A percentile compares a stretch with the other conserved stretches of the same genome.
phyloP scores from a whole-genome alignment of 2,329 filamentous ascomycete genomes.

The Nemania sp. region DNA sequence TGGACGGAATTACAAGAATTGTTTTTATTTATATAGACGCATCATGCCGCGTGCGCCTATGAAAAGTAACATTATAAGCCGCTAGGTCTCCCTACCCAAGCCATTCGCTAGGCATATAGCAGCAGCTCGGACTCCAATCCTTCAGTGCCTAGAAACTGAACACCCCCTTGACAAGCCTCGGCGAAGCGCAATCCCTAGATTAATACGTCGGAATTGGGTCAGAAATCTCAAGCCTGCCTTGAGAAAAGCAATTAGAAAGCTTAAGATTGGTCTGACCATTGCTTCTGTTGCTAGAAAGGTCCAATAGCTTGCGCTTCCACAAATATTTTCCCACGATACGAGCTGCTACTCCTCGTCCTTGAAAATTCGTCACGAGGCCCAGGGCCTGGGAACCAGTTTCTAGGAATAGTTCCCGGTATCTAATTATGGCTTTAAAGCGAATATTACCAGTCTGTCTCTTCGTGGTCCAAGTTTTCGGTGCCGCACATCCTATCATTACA shows the following conservation, averaged over 20 bases:
- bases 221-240: no score
- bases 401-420: neutral
- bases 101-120: neutral
- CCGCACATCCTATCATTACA: slow-evolving; percentile 60
- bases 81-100: neutral
- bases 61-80: neutral
- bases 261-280: no score
- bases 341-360: neutral
- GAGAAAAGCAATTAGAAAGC: no score
- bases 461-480: slow-evolving; percentile 41
- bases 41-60: neutral
- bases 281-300: no score
- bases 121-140: neutral
- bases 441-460: slow-evolving; percentile 39
- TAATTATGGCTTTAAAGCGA: slow-evolving; percentile 35
- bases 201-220: no score
- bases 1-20: neutral
- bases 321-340: no score
- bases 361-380: neutral
- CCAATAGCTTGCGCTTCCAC: no score
- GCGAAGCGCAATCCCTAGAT: no score
- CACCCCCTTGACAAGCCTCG: no score
- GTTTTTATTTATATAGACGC: slow-evolving; percentile 12
- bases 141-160: no score
- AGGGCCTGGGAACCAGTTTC: neutral